Conservation (phyloP, 768 basidiomycete genomes). For the Tulasnella sp. region DNA sequence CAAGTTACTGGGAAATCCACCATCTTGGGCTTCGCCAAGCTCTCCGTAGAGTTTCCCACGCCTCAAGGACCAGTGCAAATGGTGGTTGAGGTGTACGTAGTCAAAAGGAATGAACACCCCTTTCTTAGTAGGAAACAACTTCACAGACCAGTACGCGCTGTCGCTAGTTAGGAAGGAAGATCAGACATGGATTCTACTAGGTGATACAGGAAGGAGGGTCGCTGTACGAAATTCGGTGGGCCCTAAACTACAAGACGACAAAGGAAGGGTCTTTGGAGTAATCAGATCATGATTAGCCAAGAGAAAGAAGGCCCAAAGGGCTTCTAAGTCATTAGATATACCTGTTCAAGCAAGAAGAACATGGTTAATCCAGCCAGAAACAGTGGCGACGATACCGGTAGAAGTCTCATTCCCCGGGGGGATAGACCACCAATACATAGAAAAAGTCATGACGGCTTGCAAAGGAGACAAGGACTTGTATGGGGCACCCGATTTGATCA, state of each 20-base stretch:
- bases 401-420: neutral
- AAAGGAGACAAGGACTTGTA: neutral
- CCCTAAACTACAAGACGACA: neutral
- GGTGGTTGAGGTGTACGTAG: slow-evolving; percentile 1
- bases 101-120: slow-evolving; percentile 21
- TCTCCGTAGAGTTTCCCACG: neutral
- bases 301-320: neutral
- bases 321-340: neutral
- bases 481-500: neutral
- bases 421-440: neutral
- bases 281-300: neutral
- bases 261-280: neutral
- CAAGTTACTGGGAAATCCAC: slow-evolving; percentile 25
- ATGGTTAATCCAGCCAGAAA: neutral
- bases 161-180: neutral
- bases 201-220: neutral
- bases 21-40: slow-evolving; percentile 21
- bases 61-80: neutral
- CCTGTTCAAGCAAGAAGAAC: neutral
- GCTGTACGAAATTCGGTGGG: neutral
- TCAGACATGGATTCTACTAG: neutral
- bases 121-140: slow-evolving; percentile 20
- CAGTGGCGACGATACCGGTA: neutral
- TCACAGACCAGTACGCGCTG: slow-evolving; percentile 6
- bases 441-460: neutral